Percentiles rank a stretch among this genome's conserved stretches.
phyloP scores from a whole-genome alignment of 176 grass and related monocot species.

The Ananas comosus region DNA sequence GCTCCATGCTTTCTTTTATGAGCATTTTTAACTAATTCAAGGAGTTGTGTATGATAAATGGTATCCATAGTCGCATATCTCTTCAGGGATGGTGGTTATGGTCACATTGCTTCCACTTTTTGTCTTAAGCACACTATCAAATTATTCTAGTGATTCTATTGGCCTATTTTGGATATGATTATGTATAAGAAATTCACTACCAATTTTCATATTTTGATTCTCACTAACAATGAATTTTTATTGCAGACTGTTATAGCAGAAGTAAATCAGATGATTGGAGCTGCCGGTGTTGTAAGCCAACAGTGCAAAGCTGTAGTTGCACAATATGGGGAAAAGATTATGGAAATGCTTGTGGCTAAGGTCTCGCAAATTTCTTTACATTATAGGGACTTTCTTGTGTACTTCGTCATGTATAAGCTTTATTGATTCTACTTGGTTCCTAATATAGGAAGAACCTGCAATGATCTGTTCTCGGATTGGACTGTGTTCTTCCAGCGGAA shows the following conservation, averaged over 20 bases:
- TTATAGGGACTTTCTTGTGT: neutral
- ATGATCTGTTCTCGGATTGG: constrained; percentile 40
- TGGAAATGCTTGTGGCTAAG: constrained; percentile 32
- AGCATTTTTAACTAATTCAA: too few species aligned
- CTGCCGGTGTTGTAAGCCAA: constrained; percentile 37
- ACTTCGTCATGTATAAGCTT: neutral
- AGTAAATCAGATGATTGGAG: constrained; percentile 47
- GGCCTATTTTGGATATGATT: too few species aligned
- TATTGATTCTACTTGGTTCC: neutral
- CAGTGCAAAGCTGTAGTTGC: constrained; percentile 41
- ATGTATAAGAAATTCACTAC: too few species aligned
- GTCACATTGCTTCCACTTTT: too few species aligned
- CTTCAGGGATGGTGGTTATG: too few species aligned
- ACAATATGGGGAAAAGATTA: constrained; percentile 41
- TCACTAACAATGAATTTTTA: neutral
- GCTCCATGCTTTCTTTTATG: too few species aligned
- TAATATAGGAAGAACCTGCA: constrained; percentile 26
- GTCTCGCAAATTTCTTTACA: constrained; percentile 6
- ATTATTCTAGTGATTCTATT: too few species aligned
- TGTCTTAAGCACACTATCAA: too few species aligned
- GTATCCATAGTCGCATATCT: too few species aligned
- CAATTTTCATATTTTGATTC: too few species aligned
- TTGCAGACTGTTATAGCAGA: constrained; percentile 36
- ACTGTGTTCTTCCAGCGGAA: constrained; percentile 28
- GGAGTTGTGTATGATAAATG: too few species aligned